Evolutionary conservation across 345 rosid species (phyloP).

Genomic region (Populus pruinosa): DNA sequence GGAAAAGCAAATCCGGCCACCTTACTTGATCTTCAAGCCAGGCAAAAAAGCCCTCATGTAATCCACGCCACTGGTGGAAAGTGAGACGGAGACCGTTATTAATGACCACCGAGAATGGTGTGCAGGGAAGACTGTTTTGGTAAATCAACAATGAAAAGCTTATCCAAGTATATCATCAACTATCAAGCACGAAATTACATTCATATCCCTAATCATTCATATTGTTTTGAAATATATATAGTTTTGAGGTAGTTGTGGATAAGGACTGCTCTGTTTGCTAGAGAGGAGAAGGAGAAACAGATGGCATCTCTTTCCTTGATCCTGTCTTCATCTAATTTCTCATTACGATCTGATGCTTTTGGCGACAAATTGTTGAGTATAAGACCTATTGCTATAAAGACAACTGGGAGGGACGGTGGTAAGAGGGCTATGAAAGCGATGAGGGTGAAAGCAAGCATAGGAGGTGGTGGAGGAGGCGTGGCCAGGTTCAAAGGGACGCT

Average conservation of each 20-base stretch:
- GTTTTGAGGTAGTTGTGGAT: background rate
- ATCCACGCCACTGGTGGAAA: background rate
- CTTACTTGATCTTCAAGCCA: background rate
- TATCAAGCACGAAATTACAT: background rate
- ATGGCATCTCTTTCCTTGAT: background rate
- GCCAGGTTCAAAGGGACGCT: slow-evolving; percentile 68
- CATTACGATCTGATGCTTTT: background rate
- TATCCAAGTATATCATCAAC: too few relatives aligned
- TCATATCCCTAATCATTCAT: background rate
- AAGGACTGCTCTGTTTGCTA: background rate
- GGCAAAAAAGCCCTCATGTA: background rate
- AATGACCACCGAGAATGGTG: background rate
- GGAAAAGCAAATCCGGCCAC: background rate
- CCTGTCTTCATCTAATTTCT: background rate
- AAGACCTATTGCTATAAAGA: background rate
- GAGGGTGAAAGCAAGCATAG: slow-evolving; percentile 15
- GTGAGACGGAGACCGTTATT: background rate
- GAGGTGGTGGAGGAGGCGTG: slow-evolving; percentile 17
- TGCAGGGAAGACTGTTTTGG: background rate
- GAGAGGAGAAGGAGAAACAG: background rate
- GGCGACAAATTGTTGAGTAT: background rate
- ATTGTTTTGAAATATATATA: too few relatives aligned
- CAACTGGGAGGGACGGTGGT: background rate
- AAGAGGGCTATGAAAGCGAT: background rate
- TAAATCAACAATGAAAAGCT: background rate